Evolutionary conservation across 345 rosid genomes (phyloP), one percentile per base, ranked within the genome.

Genomic region (Eucalyptus shirleyi): DNA sequence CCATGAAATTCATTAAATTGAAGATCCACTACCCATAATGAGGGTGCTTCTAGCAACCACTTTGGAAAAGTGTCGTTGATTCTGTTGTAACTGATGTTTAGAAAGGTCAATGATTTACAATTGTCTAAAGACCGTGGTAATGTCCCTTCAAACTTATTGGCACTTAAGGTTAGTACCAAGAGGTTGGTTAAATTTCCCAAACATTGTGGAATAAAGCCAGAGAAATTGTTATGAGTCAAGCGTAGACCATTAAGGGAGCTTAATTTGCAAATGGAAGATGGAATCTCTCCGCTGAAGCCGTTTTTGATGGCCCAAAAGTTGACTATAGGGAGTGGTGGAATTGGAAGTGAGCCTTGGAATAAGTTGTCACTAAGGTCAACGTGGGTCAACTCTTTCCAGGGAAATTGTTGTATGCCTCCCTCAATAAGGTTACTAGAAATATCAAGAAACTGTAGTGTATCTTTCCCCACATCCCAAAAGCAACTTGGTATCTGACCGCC

Each of bases 161-260:
- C 89, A 47, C 86, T 77, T 7, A 92, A 30, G 88, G 88, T 47
- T 6, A 92, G 82, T 12, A 6, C 5, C 34, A 2, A n/a, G 86
- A 92, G 82, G 2, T 32, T 44, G 77, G 90, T 90, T 28, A 90
- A 90, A 86, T 89, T 86, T 44, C 88, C 86, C 55, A 88, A 82
- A 88, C 87, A 91, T 15, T 80, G 12, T 56, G 88, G 92, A 50
- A 88, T 92, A 42, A 7, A 90, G 6, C 93, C 93, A 14, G 17
- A 82, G 18, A 93, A 13, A 60, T 60, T 60, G n/a, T 60, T 26
- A 60, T 13, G 67, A 60, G 67, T 6, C 67, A 60, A 60, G 32
- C 3, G 0, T 12, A 60, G 16, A 11, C 1, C 3, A 2, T 12
- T 13, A 12, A 60, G 32, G 67, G 32, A 60, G 67, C 50, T 91